Base-by-base conservation (phyloP, 352 stramenopile species). In the Globisporangium cederbergense region DNA sequence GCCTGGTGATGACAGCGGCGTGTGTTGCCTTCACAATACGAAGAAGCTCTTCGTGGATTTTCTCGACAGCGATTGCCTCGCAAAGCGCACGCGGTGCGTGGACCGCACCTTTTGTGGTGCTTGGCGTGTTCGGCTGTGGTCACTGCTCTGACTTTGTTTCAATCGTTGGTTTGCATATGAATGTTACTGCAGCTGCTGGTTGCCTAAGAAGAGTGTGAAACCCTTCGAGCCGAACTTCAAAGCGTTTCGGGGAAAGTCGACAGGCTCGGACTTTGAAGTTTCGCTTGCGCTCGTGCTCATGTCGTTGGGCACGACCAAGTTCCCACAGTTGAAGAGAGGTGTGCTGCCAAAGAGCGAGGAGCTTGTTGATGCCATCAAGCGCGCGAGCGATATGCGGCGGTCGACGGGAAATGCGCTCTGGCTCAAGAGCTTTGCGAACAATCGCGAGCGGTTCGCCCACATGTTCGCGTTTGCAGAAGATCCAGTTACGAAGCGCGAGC, bases 41-140 rank as follows among this genome's bases (percentile, higher is more conserved):
- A 56, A 65, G 28, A 67, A 68, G 16, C 36, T 90, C 4, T 76
- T 74, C 52, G 76, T 88, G 3, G 78, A 90, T 40, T 89, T 87
- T 47, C 45, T 83, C 0, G 79, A 90, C 51, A 66, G 66, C 40
- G 43, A 53, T 5, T 65, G 54, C 8, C 82, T 77, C 65, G 59
- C 30, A 28, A 74, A 70, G 52, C 72, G 70, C 34, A 42, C 28
- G 18, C 28, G 7, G 49, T 52, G 70, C 64, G 75, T 81, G 52
- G 43, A 57, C 60, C 25, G 51, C 18, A 4, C 55, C 56, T 57
- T 54, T 34, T 18, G n/a, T 43, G 28, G n/a, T 11, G 57, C 25
- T 22, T 63, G 10, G 14, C 14, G 3, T 2, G 14, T 14, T 46
- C 13, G 1, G 32, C 7, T 46, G 40, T 46, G 18, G 40, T 46